These are phyloP conservation scores for Akanthomyces muscarius DNA, from an alignment of 2,329 filamentous ascomycete genomes.

Conservation along the genomic window DNA sequence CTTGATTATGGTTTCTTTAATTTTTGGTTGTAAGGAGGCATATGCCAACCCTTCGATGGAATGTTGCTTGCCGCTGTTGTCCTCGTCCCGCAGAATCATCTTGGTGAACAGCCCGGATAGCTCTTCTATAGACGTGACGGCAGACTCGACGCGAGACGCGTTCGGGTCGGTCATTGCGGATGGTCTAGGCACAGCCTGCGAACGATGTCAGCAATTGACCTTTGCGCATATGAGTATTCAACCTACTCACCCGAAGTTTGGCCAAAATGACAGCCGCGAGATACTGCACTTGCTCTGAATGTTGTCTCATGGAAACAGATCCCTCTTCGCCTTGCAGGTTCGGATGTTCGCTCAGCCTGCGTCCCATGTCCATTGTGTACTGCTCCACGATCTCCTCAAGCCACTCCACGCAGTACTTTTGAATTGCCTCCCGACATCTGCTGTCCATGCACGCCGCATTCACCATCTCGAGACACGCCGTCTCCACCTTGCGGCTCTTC, in stretches of 20 bases:
- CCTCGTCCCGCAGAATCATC: slow-evolving; percentile 59
- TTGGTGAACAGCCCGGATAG: slow-evolving; percentile 60
- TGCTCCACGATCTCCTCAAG: slow-evolving; percentile 78
- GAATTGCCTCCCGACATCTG: slow-evolving; percentile 75
- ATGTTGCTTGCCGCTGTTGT: slow-evolving; percentile 54
- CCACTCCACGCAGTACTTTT: slow-evolving; percentile 82
- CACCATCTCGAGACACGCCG: slow-evolving; percentile 80
- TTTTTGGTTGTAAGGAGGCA: slow-evolving; percentile 75
- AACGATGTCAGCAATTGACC: slow-evolving; percentile 40
- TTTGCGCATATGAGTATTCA: neutral
- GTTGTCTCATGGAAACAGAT: slow-evolving; percentile 56
- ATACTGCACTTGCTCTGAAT: slow-evolving; percentile 59
- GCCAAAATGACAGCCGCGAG: slow-evolving; percentile 71
- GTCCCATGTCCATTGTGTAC: slow-evolving; percentile 54
- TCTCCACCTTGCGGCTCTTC: slow-evolving; percentile 82
- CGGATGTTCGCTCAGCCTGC: slow-evolving; percentile 48
- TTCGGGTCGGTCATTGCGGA: slow-evolving; percentile 35
- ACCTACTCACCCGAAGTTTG: slow-evolving; percentile 54
- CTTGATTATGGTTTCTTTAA: slow-evolving; percentile 75
- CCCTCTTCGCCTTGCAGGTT: slow-evolving; percentile 56
- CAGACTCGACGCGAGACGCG: slow-evolving; percentile 46
- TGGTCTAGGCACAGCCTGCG: slow-evolving; percentile 49
- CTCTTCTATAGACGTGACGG: slow-evolving; percentile 61
- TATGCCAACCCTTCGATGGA: slow-evolving; percentile 91
- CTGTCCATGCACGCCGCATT: slow-evolving; percentile 88